These are phyloP conservation scores for Tolypocladium capitatum DNA, from an alignment of 2,329 filamentous ascomycete species.

Conservation along the genomic window DNA sequence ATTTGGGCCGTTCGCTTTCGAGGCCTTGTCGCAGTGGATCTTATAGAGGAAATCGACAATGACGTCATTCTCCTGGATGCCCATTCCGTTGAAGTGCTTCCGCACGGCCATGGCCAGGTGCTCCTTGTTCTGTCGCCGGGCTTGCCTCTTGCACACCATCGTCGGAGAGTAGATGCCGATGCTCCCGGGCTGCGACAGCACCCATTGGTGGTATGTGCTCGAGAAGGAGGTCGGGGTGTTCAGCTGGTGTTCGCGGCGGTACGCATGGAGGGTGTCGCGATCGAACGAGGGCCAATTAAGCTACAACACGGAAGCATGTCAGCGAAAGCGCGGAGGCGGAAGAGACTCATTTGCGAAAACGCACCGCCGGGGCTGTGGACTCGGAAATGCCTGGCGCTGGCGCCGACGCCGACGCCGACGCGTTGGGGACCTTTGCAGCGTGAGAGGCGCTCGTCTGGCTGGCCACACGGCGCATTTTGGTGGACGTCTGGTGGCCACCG, in stretches of 20 bases:
- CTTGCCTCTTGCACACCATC: slow-evolving; percentile 53
- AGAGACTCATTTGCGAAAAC: slow-evolving; percentile 7
- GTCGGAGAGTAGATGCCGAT: slow-evolving; percentile 64
- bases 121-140: slow-evolving; percentile 57
- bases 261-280: slow-evolving; percentile 54
- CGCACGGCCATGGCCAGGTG: slow-evolving; percentile 58
- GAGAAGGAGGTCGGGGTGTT: slow-evolving; percentile 58
- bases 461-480: slow-evolving; percentile 42
- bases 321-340: background rate
- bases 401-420: slow-evolving; percentile 19
- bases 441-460: slow-evolving; percentile 29
- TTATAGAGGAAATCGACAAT: slow-evolving; percentile 70
- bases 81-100: slow-evolving; percentile 73
- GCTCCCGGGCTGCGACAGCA: slow-evolving; percentile 46
- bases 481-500: slow-evolving; percentile 27
- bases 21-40: slow-evolving; percentile 27
- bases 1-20: slow-evolving; percentile 13
- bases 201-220: slow-evolving; percentile 46
- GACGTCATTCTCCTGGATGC: slow-evolving; percentile 69
- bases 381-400: slow-evolving; percentile 17
- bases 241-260: slow-evolving; percentile 61
- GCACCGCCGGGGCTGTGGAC: slow-evolving; percentile 19
- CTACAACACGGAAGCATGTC: slow-evolving; percentile 17
- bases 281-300: slow-evolving; percentile 58
- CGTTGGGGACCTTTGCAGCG: slow-evolving; percentile 28